Percentiles rank a stretch among this genome's conserved stretches.
These are phyloP conservation scores for Spiraea crenata DNA, from an alignment of 331 rosid genomes.

Conservation along the genomic window DNA sequence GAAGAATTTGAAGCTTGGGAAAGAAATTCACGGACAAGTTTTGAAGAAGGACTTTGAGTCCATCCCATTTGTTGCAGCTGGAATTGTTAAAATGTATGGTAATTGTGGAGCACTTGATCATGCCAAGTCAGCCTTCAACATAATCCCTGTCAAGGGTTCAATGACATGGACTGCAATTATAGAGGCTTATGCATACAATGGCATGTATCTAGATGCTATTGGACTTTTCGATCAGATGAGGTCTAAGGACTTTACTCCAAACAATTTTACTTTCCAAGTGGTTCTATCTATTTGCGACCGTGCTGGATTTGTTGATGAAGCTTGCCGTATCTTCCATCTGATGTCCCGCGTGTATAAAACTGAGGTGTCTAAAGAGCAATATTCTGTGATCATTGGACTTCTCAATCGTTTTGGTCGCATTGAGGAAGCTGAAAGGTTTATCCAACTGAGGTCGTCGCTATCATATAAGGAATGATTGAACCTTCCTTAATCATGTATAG, in stretches of 20 bases:
- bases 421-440: constrained; percentile 54
- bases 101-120: constrained; percentile 41
- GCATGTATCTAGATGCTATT: constrained; percentile 49
- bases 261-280: constrained; percentile 59
- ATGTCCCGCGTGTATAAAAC: constrained; percentile 55
- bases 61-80: constrained; percentile 61
- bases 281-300: constrained; percentile 56
- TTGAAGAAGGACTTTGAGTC: constrained; percentile 52
- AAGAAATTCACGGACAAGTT: constrained; percentile 73
- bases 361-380: constrained; percentile 56
- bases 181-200: constrained; percentile 54
- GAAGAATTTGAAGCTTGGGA: constrained; percentile 54
- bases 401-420: constrained; percentile 53
- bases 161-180: constrained; percentile 88
- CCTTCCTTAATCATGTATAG: constrained; percentile 9
- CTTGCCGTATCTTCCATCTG: constrained; percentile 49
- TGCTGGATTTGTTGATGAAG: constrained; percentile 69
- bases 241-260: constrained; percentile 46
- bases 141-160: constrained; percentile 62
- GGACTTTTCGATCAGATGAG: constrained; percentile 54
- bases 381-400: constrained; percentile 42
- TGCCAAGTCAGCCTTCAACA: constrained; percentile 52
- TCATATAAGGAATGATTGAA: constrained; percentile 1
- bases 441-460: constrained; percentile 45
- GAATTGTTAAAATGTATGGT: constrained; percentile 66